Conservation (phyloP, 2,329 filamentous ascomycete species). For the Cordyceps cicadae region DNA sequence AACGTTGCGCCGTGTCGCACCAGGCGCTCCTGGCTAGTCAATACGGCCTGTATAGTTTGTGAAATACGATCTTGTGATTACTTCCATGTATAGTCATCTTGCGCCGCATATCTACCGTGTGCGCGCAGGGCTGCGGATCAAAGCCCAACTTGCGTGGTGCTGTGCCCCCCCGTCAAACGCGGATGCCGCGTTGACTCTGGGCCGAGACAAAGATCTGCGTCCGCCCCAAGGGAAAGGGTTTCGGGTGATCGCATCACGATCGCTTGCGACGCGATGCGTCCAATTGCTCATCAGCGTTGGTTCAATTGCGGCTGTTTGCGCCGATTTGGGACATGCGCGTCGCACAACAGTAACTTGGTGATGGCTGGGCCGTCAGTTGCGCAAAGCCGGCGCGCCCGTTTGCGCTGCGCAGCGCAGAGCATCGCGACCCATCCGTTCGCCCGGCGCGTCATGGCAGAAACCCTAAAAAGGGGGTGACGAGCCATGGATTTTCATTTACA, state of each 20-base stretch:
- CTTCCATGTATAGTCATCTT: background rate
- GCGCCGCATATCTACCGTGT: background rate
- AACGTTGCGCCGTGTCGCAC: conserved; percentile 1
- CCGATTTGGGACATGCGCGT: background rate
- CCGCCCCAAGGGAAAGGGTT: background rate
- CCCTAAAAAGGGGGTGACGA: background rate
- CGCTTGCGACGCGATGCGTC: background rate
- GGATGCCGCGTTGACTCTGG: background rate
- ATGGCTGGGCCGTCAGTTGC: too few relatives aligned
- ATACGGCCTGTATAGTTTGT: background rate
- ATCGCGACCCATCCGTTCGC: background rate
- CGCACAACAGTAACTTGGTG: background rate
- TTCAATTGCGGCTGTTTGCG: background rate
- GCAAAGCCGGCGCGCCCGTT: background rate
- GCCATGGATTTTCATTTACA: background rate
- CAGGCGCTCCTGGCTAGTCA: background rate
- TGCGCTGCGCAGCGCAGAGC: background rate
- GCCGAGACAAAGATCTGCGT: conserved; percentile 2
- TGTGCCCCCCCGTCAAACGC: background rate
- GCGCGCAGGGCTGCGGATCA: background rate
- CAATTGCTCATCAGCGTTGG: background rate
- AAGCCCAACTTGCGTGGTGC: background rate
- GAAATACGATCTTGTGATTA: background rate
- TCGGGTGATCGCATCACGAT: conserved; percentile 4
- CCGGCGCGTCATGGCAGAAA: background rate